Conservation (phyloP, 225 moss, liverwort and hornwort genomes). For the Bryoerythrophyllum caledonicum region DNA sequence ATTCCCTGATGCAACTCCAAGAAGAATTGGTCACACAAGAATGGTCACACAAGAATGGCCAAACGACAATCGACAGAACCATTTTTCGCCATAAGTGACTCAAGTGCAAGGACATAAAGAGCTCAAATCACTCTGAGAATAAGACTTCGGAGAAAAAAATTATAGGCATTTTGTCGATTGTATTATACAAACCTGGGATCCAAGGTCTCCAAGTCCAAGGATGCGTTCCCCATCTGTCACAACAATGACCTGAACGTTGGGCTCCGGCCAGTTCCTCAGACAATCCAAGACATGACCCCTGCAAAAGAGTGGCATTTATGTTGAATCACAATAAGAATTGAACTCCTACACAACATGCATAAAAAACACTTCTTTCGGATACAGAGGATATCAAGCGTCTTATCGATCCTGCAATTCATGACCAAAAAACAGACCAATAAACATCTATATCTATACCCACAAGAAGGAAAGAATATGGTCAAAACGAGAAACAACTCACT, state of each 20-base stretch:
- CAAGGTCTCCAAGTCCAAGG: slow-evolving; percentile 81
- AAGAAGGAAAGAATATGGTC: not conserved
- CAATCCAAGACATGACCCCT: slow-evolving; percentile 71
- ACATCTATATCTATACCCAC: not conserved
- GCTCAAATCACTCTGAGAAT: not conserved
- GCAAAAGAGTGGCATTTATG: slow-evolving; percentile 5
- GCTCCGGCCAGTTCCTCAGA: slow-evolving; percentile 80
- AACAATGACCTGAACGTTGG: slow-evolving; percentile 70
- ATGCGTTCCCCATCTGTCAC: slow-evolving; percentile 83
- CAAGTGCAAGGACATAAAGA: not conserved
- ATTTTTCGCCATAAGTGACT: not conserved
- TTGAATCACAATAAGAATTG: not conserved
- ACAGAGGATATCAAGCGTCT: not conserved
- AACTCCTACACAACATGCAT: not conserved
- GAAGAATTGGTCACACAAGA: not conserved
- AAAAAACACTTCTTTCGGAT: not conserved
- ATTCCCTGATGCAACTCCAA: slow-evolving; percentile 48
- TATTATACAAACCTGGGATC: slow-evolving; percentile 55
- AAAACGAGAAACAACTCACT: slow-evolving; percentile 17
- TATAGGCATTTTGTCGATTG: not conserved
- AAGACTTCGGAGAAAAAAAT: not conserved
- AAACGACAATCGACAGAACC: not conserved
- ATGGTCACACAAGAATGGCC: not conserved
- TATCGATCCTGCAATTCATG: not conserved
- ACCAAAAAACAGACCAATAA: not conserved